phyloP scores from a whole-genome alignment of 345 rosid genomes.

The Zanthoxylum bungeanum region DNA sequence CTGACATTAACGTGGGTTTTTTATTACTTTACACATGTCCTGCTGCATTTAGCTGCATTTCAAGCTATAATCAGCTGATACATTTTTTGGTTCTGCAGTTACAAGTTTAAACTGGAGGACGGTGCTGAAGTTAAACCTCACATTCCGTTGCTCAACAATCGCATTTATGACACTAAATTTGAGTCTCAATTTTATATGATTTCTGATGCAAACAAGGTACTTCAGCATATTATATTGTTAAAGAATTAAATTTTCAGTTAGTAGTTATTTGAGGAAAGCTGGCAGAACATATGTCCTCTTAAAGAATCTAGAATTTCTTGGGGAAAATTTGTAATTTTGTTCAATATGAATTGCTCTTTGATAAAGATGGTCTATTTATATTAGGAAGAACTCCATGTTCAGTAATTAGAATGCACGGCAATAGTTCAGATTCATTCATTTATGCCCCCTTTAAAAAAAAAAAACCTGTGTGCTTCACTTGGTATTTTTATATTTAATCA shows the following conservation, averaged over 20 bases:
- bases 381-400: not conserved
- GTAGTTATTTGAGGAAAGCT: slow-evolving; percentile 9
- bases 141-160: slow-evolving; percentile 85
- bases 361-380: not conserved
- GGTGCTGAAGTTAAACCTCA: slow-evolving; percentile 85
- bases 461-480: not conserved
- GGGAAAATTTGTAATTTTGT: not conserved
- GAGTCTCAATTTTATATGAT: slow-evolving; percentile 97
- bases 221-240: not conserved
- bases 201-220: slow-evolving; percentile 91
- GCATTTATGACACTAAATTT: slow-evolving; percentile 93
- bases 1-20: slow-evolving; percentile 75
- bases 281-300: not conserved
- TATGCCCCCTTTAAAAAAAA: not conserved
- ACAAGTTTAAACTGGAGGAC: slow-evolving; percentile 92
- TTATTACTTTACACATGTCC: slow-evolving; percentile 12
- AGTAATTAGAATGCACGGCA: not conserved
- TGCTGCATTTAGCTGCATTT: slow-evolving; percentile 14
- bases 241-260: not conserved
- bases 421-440: slow-evolving; percentile 6
- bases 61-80: slow-evolving; percentile 7
- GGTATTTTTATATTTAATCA: slow-evolving; percentile 8
- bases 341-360: not conserved
- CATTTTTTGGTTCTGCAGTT: slow-evolving; percentile 45
- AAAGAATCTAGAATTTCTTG: not conserved